Conservation (phyloP, 176 grass and related monocot species). For the Oryza glumipatula region DNA sequence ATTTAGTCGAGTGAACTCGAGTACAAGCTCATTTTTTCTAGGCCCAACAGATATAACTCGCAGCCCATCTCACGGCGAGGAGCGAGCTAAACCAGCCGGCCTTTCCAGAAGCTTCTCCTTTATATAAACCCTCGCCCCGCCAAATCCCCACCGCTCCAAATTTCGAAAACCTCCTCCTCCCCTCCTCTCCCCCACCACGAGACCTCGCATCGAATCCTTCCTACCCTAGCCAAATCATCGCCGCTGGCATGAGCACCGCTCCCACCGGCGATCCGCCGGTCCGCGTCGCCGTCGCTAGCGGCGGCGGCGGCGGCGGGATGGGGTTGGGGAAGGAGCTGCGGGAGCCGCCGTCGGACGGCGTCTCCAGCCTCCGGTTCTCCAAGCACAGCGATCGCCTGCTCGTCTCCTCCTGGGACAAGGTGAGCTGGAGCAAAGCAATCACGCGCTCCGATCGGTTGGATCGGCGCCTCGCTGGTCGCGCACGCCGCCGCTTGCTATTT, state of each 20-base stretch:
- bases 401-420: constrained; percentile 75
- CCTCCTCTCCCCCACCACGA: constrained; percentile 18
- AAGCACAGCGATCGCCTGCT: constrained; percentile 61
- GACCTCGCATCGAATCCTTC: constrained; percentile 2
- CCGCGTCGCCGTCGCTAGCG: background rate
- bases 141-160: constrained; percentile 9
- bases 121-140: too few relatives aligned
- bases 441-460: too few relatives aligned
- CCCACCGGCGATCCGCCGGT: background rate
- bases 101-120: background rate
- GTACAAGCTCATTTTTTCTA: too few relatives aligned
- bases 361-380: constrained; percentile 74
- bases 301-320: background rate
- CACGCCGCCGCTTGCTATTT: background rate
- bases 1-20: too few relatives aligned
- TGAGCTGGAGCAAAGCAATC: background rate
- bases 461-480: background rate
- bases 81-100: background rate
- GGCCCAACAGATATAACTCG: background rate
- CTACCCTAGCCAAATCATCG: background rate
- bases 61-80: background rate
- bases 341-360: constrained; percentile 52
- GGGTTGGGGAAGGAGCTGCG: constrained; percentile 48
- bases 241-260: background rate
- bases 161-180: background rate